Evolutionary conservation across 148 eudicot genomes (phyloP), one percentile per base, ranked within the genome.

Genomic region (Fagopyrum tataricum): DNA sequence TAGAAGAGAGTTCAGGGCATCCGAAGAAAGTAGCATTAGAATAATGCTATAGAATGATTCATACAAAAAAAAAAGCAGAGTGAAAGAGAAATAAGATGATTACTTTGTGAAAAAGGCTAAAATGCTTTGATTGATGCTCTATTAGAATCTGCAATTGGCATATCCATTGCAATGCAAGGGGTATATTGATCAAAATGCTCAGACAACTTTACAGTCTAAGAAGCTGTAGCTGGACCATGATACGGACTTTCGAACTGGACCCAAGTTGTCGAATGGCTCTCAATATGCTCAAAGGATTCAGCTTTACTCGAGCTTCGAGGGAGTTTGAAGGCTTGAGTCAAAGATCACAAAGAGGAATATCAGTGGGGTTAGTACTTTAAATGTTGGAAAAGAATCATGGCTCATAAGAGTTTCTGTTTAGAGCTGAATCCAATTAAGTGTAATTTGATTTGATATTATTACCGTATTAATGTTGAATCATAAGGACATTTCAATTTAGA

Each of bases 71-170:
- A 17, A 62, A 59, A 59, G 58, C 59, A 58, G 20, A 43, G 15
- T 4, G 2, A 68, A 17, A 68, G 47, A n/a, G 46, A 21, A 0
- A 68, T 14, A 20, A 68, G 31, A 67, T 67, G 21, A 42, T 21
- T 42, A 51, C 72, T 43, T 44, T 46, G 13, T 67, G 6, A 37
- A 37, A 37, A 37, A 41, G 18, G 52, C 8, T 43, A 0, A 18
- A 14, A 18, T 20, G 18, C 72, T 42, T 46, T 70, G 52, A 70
- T 70, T 21, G 49, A 70, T 44, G 52, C 49, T 70, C 2, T 1
- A 18, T 6, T 43, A 70, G 72, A 70, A 70, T 70, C 72, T 43
- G 21, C 26, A 20, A 43, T 43, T 70, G 52, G 72, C 72, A 70
- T 70, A 70, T 70, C 72, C 72, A 43, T 23, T 49, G 52, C 44